These are phyloP conservation scores for Rhizopogon vulgaris DNA, from an alignment of 768 basidiomycete species.

Conservation along the genomic window DNA sequence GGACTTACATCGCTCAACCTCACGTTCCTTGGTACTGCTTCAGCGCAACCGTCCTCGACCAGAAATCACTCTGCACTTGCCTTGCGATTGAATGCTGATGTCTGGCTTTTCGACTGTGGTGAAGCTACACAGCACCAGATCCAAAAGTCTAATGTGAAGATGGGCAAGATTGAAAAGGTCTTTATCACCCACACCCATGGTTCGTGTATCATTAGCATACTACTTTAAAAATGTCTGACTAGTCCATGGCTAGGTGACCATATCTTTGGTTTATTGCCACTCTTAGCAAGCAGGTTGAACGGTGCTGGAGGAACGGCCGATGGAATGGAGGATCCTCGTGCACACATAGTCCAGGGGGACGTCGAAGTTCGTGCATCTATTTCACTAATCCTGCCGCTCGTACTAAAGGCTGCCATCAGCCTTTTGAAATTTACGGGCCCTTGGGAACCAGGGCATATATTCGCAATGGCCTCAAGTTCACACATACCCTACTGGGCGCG, in stretches of 20 bases:
- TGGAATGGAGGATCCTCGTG: conserved; percentile 54
- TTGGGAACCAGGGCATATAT: conserved; percentile 78
- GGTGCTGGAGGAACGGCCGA: conserved; percentile 66
- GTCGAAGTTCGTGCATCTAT: conserved; percentile 9
- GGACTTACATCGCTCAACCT: conserved; percentile 39
- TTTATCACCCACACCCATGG: conserved; percentile 91
- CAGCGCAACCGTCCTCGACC: conserved; percentile 74
- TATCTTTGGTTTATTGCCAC: conserved; percentile 67
- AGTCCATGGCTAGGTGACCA: conserved; percentile 57
- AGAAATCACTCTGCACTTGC: conserved; percentile 74
- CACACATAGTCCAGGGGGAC: conserved; percentile 19
- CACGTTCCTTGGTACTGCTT: conserved; percentile 78
- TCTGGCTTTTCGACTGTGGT: conserved; percentile 85
- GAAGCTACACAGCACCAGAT: conserved; percentile 79
- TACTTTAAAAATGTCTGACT: not conserved
- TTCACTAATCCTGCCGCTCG: not conserved
- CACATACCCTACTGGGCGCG: conserved; percentile 57
- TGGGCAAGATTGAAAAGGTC: conserved; percentile 75
- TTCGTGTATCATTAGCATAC: conserved; percentile 17
- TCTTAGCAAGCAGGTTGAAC: conserved; percentile 65
- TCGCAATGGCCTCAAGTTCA: conserved; percentile 59
- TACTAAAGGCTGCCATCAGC: conserved; percentile 31
- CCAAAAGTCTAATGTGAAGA: conserved; percentile 66
- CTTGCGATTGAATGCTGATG: conserved; percentile 57
- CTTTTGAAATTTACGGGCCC: conserved; percentile 82